Evolutionary conservation across 1,284 basidiomycete species (phyloP).

Genomic region (Tausonia pullulans): DNA sequence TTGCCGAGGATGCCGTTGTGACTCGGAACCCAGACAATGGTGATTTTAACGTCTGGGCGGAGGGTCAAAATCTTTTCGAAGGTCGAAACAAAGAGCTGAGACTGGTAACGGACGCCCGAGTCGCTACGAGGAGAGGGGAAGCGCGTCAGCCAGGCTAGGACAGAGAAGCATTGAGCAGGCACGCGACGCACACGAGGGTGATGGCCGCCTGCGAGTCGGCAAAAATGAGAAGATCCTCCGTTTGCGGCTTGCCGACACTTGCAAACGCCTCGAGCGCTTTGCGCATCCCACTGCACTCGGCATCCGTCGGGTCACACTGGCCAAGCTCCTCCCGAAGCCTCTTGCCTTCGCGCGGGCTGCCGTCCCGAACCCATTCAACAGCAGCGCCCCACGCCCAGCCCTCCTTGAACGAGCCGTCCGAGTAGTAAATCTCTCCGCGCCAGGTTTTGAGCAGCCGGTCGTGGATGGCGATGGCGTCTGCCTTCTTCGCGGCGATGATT

Average conservation of each 20-base stretch:
- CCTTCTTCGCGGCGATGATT: conserved; percentile 26
- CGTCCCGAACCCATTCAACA: conserved; percentile 27
- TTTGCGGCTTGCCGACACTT: conserved; percentile 27
- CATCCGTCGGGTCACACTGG: conserved; percentile 29
- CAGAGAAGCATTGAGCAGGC: neutral
- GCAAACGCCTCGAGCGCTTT: conserved; percentile 33
- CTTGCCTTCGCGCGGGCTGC: conserved; percentile 13
- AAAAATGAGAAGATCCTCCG: conserved; percentile 32
- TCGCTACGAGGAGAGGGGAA: conserved; percentile 22
- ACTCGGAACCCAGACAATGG: conserved; percentile 31
- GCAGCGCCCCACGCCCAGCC: conserved; percentile 35
- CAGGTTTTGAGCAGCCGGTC: conserved; percentile 24
- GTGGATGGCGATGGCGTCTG: conserved; percentile 31
- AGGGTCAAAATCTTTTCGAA: conserved; percentile 30
- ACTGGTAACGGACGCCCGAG: conserved; percentile 28
- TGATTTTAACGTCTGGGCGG: conserved; percentile 28
- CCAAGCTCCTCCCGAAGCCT: conserved; percentile 30
- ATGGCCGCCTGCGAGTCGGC: conserved; percentile 33
- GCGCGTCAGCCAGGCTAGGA: neutral
- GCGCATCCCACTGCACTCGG: conserved; percentile 31
- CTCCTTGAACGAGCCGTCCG: conserved; percentile 30
- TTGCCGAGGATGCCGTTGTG: conserved; percentile 29
- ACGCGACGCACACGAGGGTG: conserved; percentile 5
- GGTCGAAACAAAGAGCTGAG: conserved; percentile 26
- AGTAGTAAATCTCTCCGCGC: conserved; percentile 30